Base-by-base conservation (phyloP, 192 early-diverging fungal species). In the Entomortierella chlamydospora region DNA sequence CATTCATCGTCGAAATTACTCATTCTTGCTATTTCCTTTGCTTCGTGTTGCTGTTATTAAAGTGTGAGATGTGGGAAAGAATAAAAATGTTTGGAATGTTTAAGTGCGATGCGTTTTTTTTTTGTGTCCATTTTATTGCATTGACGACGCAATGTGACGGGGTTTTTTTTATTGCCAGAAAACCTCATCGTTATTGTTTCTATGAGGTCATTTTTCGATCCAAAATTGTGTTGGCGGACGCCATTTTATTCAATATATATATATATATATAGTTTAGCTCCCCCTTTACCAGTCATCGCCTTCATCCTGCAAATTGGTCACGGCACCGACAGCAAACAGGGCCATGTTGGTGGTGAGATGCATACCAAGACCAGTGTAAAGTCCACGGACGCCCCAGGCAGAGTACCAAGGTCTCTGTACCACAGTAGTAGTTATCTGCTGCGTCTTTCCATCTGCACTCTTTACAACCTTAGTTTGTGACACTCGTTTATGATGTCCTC, bases 351-450 rank as follows among this genome's bases (percentile, higher is more conserved):
- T 87, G 9, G 86, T 83, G 28, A 88, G 80, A 64, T 94, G 93
- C 72, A 93, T 85, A 11, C 86, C 81, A 37, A 94, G 83, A 11
- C 93, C 93, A 20, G 87, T 89, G 73, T 94, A 94, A 61, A 94
- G 64, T 2, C 90, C 90, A 22, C 92, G 82, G 61, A 92, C 85
- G 0, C 93, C 91, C 81, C 90, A 93, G 22, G 81, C 87, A 58
- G 63, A 80, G 39, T 83, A 81, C 81, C 63, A 84, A 23, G 81
- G 68, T 23, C 64, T 47, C 23, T 70, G 70, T 28, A 49, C 15
- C 43, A 65, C 51, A 23, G 52, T 41, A 22, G 68, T 56, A 17
- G 62, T 65, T 22, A 59, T 56, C 30, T 50, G 60, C 20, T 31
- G 42, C 2, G 20, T 23, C 33, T 50, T 39, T 28, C 84, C 70